These are phyloP conservation scores for Alternaria postmessia DNA, from an alignment of 2,329 filamentous ascomycete species.

Conservation along the genomic window DNA sequence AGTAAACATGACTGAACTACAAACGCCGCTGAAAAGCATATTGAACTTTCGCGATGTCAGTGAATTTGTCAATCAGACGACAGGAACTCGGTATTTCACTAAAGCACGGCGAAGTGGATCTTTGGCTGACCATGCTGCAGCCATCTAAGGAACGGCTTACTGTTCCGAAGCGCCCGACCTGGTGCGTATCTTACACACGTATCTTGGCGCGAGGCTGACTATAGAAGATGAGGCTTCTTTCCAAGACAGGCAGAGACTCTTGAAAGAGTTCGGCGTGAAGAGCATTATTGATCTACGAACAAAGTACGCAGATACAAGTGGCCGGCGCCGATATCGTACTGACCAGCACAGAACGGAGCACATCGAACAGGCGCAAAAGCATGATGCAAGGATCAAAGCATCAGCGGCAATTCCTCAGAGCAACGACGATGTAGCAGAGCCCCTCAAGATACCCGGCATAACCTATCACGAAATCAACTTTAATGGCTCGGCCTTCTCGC, in stretches of 20 bases:
- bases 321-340: not conserved
- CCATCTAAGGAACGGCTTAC: slow-evolving; percentile 34
- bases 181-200: slow-evolving; percentile 25
- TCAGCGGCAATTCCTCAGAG: slow-evolving; percentile 56
- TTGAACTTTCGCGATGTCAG: slow-evolving; percentile 51
- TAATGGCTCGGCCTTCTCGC: slow-evolving; percentile 75
- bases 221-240: slow-evolving; percentile 72
- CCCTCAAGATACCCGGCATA: slow-evolving; percentile 70
- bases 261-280: slow-evolving; percentile 68
- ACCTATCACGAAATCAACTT: slow-evolving; percentile 74
- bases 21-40: slow-evolving; percentile 39
- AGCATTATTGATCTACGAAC: slow-evolving; percentile 83
- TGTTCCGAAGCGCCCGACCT: slow-evolving; percentile 49
- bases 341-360: slow-evolving; percentile 70
- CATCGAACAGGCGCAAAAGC: slow-evolving; percentile 71
- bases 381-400: slow-evolving; percentile 56
- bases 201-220: slow-evolving; percentile 6
- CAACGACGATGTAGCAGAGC: slow-evolving; percentile 62
- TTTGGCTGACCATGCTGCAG: slow-evolving; percentile 23
- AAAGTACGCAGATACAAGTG: slow-evolving; percentile 59
- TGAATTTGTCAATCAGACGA: slow-evolving; percentile 37
- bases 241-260: slow-evolving; percentile 68
- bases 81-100: slow-evolving; percentile 23
- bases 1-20: slow-evolving; percentile 15
- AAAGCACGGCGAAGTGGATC: not conserved